Evolutionary conservation across 306 rosid genomes (phyloP), one percentile per base, ranked within the genome.

Genomic region (Citrullus mucosospermus): DNA sequence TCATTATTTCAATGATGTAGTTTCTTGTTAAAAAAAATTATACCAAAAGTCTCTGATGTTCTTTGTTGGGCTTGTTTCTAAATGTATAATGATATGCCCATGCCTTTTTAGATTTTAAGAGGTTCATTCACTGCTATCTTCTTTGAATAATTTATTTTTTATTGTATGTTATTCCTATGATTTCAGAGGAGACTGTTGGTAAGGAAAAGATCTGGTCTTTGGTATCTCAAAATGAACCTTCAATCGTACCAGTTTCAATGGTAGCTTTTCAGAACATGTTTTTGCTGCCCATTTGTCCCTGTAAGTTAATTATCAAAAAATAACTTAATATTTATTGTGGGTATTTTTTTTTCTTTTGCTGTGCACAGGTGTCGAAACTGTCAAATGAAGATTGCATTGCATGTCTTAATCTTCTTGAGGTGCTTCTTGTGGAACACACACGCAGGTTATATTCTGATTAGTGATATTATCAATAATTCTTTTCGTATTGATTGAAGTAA

Each of bases 171-270:
- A 50, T 17, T 25, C 60, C 7, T 75, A 17, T 43, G 13, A 18
- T 75, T 65, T 48, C 84, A 95, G 99, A 92, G 86, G 99, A 95
- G 81, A 80, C 84, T 22, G 71, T 95, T 82, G 82, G 86, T 75
- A 95, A 86, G 91, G 99, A 95, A 84, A 95, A 91, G 88, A 84
- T 95, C 58, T 95, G 97, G 97, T 82, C 90, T 85, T 9, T 92
- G 81, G 69, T 89, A 78, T 89, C 96, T 44, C 99, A 92, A 85
- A 95, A 85, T 81, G 99, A 95, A 85, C 92, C 97, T 83, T 92
- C 97, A 4, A 81, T 95, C 14, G 69, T 95, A 69, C 91, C 97
- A 85, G 83, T 95, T 85, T 83, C 95, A 41, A 81, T 83, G 98
- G 98, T 95, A 86, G 78, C 67, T 83, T 81, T 70, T 71, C 55